Evolutionary conservation across 2,329 filamentous ascomycete species (phyloP), one percentile per base, ranked within the genome.

Genomic region (Cladophialophora carrionii): DNA sequence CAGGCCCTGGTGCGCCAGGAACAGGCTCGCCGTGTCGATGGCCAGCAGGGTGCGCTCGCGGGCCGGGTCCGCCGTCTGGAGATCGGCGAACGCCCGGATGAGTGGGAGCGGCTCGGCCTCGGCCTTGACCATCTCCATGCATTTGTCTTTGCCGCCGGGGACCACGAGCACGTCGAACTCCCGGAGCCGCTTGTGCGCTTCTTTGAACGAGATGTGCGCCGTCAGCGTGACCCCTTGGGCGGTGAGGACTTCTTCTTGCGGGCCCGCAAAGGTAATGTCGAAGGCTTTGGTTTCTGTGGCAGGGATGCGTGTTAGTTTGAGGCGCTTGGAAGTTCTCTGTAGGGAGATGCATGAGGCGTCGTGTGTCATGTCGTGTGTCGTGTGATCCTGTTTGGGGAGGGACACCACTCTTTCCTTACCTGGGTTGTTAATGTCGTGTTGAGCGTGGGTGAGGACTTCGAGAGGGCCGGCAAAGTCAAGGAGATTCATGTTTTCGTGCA

Each of bases 1-100:
- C 75, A 95, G 86, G 71, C 90, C 91, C 73, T 88, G 84, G 74
- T 90, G 83, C 67, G 88, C 91, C 57, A 94, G 86, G 79, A 94
- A 85, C 74, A 94, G 85, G 51, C 89, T 85, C 69, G 90, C 91
- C 54, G 90, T 91, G 82, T 90, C 92, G 77, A 96, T 82, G 71
- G 90, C 90, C 71, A 95, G 81, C 73, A 95, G 82, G 57, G 91
- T 93, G 72, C 91, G 90, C 82, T 96, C 91, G 73, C 89, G 89
- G 73, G 83, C 83, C 12, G 91, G 89, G 72, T 93, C 90, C 73
- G 86, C 87, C 82, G 91, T 87, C 80, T 95, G 91, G 64, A 94
- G 82, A 75, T 93, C 89, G 69, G 89, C 85, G 78, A 89, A 95
- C 74, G 88, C 88, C 72, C 85, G 84, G 82, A 95, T 91, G 75